phyloP scores from a whole-genome alignment of 2,329 filamentous ascomycete genomes.

The Exophiala alcalophila region DNA sequence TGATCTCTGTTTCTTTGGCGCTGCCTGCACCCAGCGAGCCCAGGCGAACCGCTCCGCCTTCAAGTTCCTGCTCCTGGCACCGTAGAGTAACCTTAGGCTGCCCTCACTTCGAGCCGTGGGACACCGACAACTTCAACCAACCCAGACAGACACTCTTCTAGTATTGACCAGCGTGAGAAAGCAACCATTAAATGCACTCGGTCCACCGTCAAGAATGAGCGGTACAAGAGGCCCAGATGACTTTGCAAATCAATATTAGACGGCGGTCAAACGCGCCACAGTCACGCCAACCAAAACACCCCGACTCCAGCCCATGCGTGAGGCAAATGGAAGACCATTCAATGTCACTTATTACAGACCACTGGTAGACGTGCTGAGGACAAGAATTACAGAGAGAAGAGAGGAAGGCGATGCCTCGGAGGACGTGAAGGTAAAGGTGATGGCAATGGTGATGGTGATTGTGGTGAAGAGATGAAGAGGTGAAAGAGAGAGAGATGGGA shows the following conservation, averaged over 20 bases:
- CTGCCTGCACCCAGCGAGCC: conserved; percentile 1
- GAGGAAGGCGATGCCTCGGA: conserved; percentile 1
- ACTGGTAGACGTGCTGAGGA: conserved; percentile 18
- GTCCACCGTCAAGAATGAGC: conserved; percentile 20
- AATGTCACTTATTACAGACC: conserved; percentile 28
- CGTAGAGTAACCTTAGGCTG: conserved; percentile 2
- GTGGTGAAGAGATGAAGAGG: conserved; percentile 12
- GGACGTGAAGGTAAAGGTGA: conserved; percentile 15
- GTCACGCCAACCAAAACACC: conserved; percentile 29
- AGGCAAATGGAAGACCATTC: conserved; percentile 26
- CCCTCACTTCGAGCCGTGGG: conserved; percentile 1
- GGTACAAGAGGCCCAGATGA: conserved; percentile 17
- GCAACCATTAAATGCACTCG: conserved; percentile 21
- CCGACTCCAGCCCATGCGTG: conserved; percentile 29
- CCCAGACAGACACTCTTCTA: conserved; percentile 12
- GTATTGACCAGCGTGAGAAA: conserved; percentile 22
- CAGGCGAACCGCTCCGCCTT: not conserved
- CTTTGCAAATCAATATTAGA: conserved; percentile 23
- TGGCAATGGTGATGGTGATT: conserved; percentile 12
- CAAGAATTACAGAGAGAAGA: conserved; percentile 24
- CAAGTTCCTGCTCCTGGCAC: conserved; percentile 1
- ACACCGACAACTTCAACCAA: conserved; percentile 4
- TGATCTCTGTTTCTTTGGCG: not conserved
- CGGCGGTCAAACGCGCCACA: conserved; percentile 27
- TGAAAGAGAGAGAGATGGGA: conserved; percentile 12